Evolutionary conservation across 257 asterid genomes (phyloP), one percentile per base, ranked within the genome.

Genomic region (Capsicum rhomboideum): DNA sequence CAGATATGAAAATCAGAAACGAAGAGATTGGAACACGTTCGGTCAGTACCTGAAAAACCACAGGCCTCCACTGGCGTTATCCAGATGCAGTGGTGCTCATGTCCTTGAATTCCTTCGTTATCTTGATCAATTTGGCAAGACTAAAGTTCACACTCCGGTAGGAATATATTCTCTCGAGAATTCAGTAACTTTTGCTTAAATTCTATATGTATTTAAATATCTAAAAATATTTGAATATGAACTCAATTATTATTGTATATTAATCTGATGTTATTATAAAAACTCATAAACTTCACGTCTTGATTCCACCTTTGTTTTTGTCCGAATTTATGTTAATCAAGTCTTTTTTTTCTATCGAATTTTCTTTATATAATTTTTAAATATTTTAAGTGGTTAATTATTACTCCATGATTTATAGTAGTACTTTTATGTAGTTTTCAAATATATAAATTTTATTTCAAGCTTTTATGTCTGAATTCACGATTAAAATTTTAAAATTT

Each of bases 21-120:
- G 88, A 0, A 37, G 88, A 10, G 86, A 86, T 46, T 86, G 88
- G 88, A 83, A 86, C 61, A 86, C 88, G 13, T 86, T 86, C 63
- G 82, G 86, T 4, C 88, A 83, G 66, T 86, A 86, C 82, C 28
- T 86, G 23, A 83, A 26, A n/a, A 86, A 83, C 13, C 88, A 86
- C 49, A 68, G 88, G 67, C 88, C 88, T 8, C 88, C 88, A 0
- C 84, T 86, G 50, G 61, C 82, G 0, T 86, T 86, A 14, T 78
- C 84, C 2, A 85, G 88, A 23, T 86, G 88, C 84, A 86, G 88
- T 28, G 88, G 88, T 14, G 88, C 88, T 61, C 88, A 86, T 26
- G 88, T 86, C 18, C 86, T 86, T 6, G 88, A 86, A 55, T 86
- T 86, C 54, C 88, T 86, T 49, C 61, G 88, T 16, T 86, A 86